phyloP scores from a whole-genome alignment of 2,329 filamentous ascomycete genomes.

The Corniculantispora saksenae region DNA sequence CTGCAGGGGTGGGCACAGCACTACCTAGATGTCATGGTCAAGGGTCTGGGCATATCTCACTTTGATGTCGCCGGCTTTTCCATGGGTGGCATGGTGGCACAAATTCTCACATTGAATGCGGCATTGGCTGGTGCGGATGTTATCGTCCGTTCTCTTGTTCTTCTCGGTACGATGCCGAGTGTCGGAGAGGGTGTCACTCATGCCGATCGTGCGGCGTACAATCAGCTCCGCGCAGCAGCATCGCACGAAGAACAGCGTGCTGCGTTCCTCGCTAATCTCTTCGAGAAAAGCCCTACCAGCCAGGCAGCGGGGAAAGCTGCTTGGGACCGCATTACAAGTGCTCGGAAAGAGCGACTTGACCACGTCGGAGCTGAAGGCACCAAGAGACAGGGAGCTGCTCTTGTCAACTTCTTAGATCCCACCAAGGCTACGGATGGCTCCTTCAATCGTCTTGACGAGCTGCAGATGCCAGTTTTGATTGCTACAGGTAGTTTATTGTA shows the following conservation, averaged over 20 bases:
- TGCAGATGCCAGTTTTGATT: slow-evolving; percentile 35
- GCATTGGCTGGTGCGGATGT: neutral
- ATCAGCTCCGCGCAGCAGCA: slow-evolving; percentile 32
- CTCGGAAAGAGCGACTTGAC: slow-evolving; percentile 22
- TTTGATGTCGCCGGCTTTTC: slow-evolving; percentile 52
- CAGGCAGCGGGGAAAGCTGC: slow-evolving; percentile 33
- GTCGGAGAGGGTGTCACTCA: slow-evolving; percentile 33
- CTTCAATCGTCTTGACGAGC: slow-evolving; percentile 35
- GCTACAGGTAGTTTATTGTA: slow-evolving; percentile 30
- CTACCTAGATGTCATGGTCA: slow-evolving; percentile 36
- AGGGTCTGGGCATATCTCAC: slow-evolving; percentile 38
- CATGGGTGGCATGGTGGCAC: slow-evolving; percentile 50
- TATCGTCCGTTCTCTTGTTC: slow-evolving; percentile 40
- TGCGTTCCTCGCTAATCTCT: slow-evolving; percentile 38
- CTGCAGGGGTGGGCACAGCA: slow-evolving; percentile 34
- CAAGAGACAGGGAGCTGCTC: slow-evolving; percentile 33
- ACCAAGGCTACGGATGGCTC: slow-evolving; percentile 34
- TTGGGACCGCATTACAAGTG: slow-evolving; percentile 37
- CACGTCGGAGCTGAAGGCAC: slow-evolving; percentile 31
- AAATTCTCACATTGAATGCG: slow-evolving; percentile 44
- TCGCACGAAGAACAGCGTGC: slow-evolving; percentile 35
- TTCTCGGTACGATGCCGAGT: slow-evolving; percentile 47
- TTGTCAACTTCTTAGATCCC: slow-evolving; percentile 39
- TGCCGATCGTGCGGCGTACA: slow-evolving; percentile 35
- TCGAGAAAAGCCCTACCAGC: slow-evolving; percentile 33